Evolutionary conservation across 257 asterid genomes (phyloP).

Genomic region (Solanum piurae): DNA sequence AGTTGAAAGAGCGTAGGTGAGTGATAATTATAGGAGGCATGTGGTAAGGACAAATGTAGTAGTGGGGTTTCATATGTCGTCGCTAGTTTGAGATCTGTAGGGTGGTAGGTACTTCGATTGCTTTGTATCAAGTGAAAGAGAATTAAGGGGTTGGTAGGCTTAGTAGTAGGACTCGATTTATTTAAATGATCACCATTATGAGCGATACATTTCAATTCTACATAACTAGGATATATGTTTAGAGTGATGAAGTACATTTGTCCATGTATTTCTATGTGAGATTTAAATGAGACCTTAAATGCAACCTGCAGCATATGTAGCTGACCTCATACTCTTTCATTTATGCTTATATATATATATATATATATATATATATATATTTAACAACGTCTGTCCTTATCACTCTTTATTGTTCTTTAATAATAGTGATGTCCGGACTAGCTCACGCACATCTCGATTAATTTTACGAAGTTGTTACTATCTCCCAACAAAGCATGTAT

Average conservation of each 20-base stretch:
- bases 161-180: background rate
- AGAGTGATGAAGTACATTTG: background rate
- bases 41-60: background rate
- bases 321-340: slow-evolving; percentile 57
- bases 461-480: background rate
- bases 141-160: background rate
- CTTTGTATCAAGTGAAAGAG: background rate
- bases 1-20: background rate
- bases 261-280: slow-evolving; percentile 10
- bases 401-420: background rate
- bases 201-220: background rate
- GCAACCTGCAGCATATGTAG: slow-evolving; percentile 35
- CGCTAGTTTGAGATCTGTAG: background rate
- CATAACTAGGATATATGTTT: background rate
- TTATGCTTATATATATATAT: slow-evolving; percentile 30
- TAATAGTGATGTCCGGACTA: background rate
- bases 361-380: background rate
- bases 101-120: background rate
- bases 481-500: background rate
- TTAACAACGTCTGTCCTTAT: slow-evolving; percentile 38
- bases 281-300: slow-evolving; percentile 37
- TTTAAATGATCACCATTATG: background rate
- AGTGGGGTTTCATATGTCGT: background rate
- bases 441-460: background rate
- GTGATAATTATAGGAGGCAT: background rate